These are phyloP conservation scores for Penicillium atrosanguineum DNA, from an alignment of 495 filamentous ascomycete species.

Conservation along the genomic window DNA sequence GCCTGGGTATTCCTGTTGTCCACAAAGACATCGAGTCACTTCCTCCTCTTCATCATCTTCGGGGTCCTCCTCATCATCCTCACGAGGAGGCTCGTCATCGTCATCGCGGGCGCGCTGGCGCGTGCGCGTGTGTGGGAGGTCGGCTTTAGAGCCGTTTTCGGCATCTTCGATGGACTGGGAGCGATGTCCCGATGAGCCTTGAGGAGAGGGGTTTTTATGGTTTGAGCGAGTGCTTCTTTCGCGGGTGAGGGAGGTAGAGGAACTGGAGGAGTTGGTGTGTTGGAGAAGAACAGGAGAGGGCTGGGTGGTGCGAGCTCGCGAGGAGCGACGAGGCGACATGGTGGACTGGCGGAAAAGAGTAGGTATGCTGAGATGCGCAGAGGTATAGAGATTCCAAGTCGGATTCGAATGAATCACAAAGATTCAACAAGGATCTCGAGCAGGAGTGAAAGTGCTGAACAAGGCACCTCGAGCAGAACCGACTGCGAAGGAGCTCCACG, in stretches of 20 bases:
- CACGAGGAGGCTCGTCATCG: constrained; percentile 51
- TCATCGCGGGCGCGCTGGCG: constrained; percentile 67
- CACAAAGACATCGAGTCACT: constrained; percentile 91
- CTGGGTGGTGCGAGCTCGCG: constrained; percentile 81
- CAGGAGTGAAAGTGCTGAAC: constrained; percentile 4
- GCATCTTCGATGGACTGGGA: constrained; percentile 79
- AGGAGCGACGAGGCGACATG: constrained; percentile 83
- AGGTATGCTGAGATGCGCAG: constrained; percentile 6
- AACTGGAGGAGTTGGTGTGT: constrained; percentile 70
- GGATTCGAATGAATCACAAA: constrained; percentile 6
- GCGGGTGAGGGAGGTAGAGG: constrained; percentile 66
- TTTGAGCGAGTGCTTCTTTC: constrained; percentile 70
- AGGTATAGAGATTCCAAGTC: background rate
- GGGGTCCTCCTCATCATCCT: constrained; percentile 61
- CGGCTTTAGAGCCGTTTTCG: constrained; percentile 52
- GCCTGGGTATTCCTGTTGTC: constrained; percentile 91
- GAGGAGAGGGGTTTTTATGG: constrained; percentile 70
- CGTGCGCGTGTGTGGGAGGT: constrained; percentile 68
- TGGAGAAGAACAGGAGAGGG: constrained; percentile 64
- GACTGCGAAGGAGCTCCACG: constrained; percentile 29
- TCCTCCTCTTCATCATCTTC: constrained; percentile 80
- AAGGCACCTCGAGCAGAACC: constrained; percentile 13
- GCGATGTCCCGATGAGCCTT: constrained; percentile 67
- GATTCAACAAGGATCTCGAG: constrained; percentile 3
- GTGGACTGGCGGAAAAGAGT: constrained; percentile 12